These are phyloP conservation scores for Ramaria rubella DNA, from an alignment of 768 basidiomycete genomes.

Conservation along the genomic window DNA sequence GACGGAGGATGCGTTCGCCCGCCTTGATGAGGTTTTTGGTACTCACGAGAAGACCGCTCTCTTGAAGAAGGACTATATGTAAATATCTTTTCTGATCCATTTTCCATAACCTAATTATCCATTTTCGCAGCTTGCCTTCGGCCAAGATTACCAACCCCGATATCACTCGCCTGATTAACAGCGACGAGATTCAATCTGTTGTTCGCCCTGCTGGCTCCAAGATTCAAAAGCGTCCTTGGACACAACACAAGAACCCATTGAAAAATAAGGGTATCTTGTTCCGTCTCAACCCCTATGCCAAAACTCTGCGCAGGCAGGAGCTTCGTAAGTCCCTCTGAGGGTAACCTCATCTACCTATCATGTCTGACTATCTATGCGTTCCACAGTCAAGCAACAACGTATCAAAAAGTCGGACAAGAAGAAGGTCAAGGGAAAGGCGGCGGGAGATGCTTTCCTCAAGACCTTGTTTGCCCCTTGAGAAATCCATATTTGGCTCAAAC, in stretches of 20 bases:
- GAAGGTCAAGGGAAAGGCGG: slow-evolving; percentile 40
- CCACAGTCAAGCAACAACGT: slow-evolving; percentile 73
- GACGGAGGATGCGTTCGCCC: slow-evolving; percentile 90
- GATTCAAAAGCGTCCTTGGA: slow-evolving; percentile 88
- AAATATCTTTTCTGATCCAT: slow-evolving; percentile 22
- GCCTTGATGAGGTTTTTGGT: slow-evolving; percentile 93
- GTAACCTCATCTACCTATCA: neutral
- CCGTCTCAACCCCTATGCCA: slow-evolving; percentile 98
- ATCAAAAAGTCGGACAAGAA: slow-evolving; percentile 58
- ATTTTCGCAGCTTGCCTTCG: slow-evolving; percentile 63
- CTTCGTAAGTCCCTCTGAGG: slow-evolving; percentile 52
- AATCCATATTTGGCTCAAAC: neutral
- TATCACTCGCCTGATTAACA: slow-evolving; percentile 96
- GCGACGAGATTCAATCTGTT: slow-evolving; percentile 95
- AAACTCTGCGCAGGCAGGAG: slow-evolving; percentile 85
- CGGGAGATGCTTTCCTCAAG: slow-evolving; percentile 78
- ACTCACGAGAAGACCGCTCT: slow-evolving; percentile 84
- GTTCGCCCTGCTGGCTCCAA: slow-evolving; percentile 85
- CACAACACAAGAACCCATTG: slow-evolving; percentile 99
- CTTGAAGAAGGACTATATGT: slow-evolving; percentile 89
- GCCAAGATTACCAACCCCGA: slow-evolving; percentile 98
- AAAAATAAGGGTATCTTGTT: slow-evolving; percentile 90
- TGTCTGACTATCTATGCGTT: neutral
- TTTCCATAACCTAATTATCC: neutral
- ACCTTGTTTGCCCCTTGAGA: slow-evolving; percentile 82